Conservation (phyloP, 108 stramenopile genomes). For the Cyclotella cryptica region DNA sequence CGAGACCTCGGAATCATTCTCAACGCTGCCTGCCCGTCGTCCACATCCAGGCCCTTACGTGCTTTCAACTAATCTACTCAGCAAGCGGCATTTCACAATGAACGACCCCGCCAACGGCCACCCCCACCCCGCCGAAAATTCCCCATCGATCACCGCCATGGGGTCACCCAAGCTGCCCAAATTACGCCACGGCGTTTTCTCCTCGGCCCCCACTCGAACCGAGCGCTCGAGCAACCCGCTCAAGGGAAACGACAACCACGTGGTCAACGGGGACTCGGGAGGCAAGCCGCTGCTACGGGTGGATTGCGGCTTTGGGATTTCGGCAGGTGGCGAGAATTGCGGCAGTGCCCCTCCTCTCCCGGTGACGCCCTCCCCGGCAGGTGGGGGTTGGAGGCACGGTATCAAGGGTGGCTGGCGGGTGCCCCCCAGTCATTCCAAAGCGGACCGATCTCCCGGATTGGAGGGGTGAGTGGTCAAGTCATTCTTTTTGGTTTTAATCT, state of each 20-base stretch:
- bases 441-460: not conserved
- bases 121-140: no score
- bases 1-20: no score
- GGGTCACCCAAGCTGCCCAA: constrained; percentile 17
- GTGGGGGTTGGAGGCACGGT: no score
- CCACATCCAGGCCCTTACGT: no score
- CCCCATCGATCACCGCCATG: not conserved
- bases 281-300: constrained; percentile 2
- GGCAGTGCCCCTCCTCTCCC: not conserved
- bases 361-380: constrained; percentile 13
- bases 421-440: constrained; percentile 1
- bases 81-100: no score
- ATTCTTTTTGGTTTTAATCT: not conserved
- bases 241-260: not conserved
- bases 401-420: constrained; percentile 1
- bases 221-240: not conserved
- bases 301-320: not conserved
- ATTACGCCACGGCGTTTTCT: constrained; percentile 10
- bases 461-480: constrained; percentile 10
- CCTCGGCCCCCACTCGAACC: not conserved
- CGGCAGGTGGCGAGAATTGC: no score
- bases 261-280: not conserved
- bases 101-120: not conserved
- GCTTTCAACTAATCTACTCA: no score
- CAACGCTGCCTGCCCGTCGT: no score